A percentile compares a stretch with the other conserved stretches of the same genome.
phyloP scores from a whole-genome alignment of 2,329 filamentous ascomycete species.

The Colletotrichum cordylinicola region DNA sequence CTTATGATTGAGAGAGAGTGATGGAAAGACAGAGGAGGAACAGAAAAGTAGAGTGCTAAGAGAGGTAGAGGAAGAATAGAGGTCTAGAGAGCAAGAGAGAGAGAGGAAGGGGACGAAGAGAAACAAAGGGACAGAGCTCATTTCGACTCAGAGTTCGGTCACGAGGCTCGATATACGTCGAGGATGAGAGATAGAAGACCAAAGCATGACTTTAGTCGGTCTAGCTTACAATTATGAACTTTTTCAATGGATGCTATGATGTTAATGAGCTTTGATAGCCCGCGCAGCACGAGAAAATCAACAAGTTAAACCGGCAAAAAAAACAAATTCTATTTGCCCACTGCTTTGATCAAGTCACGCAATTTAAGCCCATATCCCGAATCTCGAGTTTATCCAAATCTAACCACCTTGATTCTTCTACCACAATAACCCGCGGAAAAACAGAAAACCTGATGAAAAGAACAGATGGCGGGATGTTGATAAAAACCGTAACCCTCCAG shows the following conservation, averaged over 20 bases:
- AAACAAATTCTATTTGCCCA: not conserved
- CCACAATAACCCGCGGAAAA: not conserved
- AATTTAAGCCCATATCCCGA: not conserved
- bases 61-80: not conserved
- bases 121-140: not conserved
- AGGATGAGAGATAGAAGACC: too few species aligned
- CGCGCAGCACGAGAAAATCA: too few species aligned
- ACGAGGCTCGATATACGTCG: too few species aligned
- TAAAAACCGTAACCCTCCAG: not conserved
- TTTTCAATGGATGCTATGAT: too few species aligned
- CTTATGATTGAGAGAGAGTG: not conserved
- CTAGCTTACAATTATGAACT: too few species aligned
- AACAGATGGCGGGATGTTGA: not conserved
- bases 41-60: not conserved
- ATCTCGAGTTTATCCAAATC: not conserved
- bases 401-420: not conserved
- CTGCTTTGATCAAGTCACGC: not conserved
- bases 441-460: not conserved
- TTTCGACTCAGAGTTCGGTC: not conserved
- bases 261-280: too few species aligned
- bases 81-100: too few species aligned
- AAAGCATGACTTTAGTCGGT: too few species aligned
- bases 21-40: not conserved
- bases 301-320: not conserved
- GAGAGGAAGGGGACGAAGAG: not conserved